These are phyloP conservation scores for Botrytis medusae DNA, from an alignment of 2,329 filamentous ascomycete genomes.

Conservation along the genomic window DNA sequence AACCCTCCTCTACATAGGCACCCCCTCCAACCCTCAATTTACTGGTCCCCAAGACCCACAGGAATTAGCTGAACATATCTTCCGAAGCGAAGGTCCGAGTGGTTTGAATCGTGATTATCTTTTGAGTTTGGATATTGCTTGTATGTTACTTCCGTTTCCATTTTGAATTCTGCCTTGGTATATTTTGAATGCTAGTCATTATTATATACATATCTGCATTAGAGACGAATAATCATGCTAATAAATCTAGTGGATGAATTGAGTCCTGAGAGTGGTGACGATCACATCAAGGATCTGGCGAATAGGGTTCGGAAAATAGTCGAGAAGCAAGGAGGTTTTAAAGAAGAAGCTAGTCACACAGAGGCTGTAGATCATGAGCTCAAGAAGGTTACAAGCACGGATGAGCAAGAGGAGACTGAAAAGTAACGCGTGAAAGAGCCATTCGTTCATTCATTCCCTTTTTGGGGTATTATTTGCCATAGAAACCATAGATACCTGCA, in stretches of 20 bases:
- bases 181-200: not conserved
- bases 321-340: constrained; percentile 29
- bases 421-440: constrained; percentile 38
- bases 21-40: constrained; percentile 91
- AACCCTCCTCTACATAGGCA: constrained; percentile 87
- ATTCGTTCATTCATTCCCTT: constrained; percentile 29
- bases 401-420: constrained; percentile 62
- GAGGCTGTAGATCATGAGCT: constrained; percentile 41
- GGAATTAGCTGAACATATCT: constrained; percentile 76
- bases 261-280: constrained; percentile 74
- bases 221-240: not conserved
- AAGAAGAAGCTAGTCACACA: constrained; percentile 26
- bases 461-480: constrained; percentile 34
- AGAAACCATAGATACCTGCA: constrained; percentile 35
- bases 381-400: constrained; percentile 49
- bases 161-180: not conserved
- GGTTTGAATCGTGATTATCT: constrained; percentile 91
- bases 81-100: constrained; percentile 74
- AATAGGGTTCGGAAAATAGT: constrained; percentile 67
- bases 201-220: not conserved
- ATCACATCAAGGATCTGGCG: constrained; percentile 81
- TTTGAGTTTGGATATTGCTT: constrained; percentile 71
- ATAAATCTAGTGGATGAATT: constrained; percentile 57
- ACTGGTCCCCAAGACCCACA: constrained; percentile 79
- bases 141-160: not conserved